Base-by-base conservation (phyloP, 768 basidiomycete genomes). In the Trichaptum fuscoviolaceum region DNA sequence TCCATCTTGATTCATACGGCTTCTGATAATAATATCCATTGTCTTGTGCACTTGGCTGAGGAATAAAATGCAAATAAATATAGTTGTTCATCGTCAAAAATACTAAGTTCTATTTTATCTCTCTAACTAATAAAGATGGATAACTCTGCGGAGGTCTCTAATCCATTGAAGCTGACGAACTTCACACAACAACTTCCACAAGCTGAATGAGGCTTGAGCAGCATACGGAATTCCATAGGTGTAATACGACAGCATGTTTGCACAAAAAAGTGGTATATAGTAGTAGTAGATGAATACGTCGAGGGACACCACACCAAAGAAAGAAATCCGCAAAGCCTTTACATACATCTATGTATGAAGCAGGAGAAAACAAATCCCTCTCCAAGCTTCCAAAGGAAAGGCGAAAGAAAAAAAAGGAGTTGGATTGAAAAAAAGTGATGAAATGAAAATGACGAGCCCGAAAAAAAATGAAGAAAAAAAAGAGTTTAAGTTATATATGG, bases 381-480 rank as follows among this genome's bases (percentile, higher is more conserved):
- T 34, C 10, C 10, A 35, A 36, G 10, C 17, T 30, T 34, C 4
- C 35, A 36, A 63, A 27, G 63, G 23, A 42, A 27, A 63, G 57
- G 35, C 27, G 24, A 27, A 23, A 62, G 57, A 20, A 60, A 24
- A 60, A 15, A 23, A 25, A 60, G 15, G 12, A 62, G 61, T 7
- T 26, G 17, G 26, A 65, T 7, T 12, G 57, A 57, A 59, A 27
- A 26, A 62, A 35, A 57, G 24, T 12, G 15, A 52, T 15, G 57
- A 65, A 25, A 65, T 58, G 52, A 57, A n/a, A 42, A 25, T 25
- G 27, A 24, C 52, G 52, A 59, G 57, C 58, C 64, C 42, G 20
- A 27, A 27, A 25, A 15, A n/a, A 64, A 30, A 57, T 20, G 63
- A 57, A 24, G 17, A 26, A 27, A 15, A 20, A 25, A 26, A 26